Percentiles rank a stretch among this genome's conserved stretches.
phyloP scores from a whole-genome alignment of 495 filamentous ascomycete species.

The Paragyromitra xinjiangensis region DNA sequence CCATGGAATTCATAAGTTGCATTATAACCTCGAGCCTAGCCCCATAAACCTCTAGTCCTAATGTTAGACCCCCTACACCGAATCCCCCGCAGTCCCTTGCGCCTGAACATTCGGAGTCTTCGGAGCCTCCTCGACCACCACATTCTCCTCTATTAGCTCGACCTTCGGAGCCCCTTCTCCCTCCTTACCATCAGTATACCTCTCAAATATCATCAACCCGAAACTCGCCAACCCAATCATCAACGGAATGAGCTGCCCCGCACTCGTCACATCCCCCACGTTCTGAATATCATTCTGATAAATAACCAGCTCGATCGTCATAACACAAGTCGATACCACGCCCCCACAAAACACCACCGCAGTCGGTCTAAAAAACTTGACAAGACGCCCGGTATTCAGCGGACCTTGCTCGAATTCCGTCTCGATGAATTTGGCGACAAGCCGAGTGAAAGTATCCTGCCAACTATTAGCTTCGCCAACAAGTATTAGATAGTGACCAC shows the following conservation, averaged over 20 bases:
- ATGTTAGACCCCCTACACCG: not conserved
- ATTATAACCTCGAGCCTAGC: not conserved
- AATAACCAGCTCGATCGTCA: constrained; percentile 16
- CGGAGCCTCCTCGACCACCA: not conserved
- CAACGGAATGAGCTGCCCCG: constrained; percentile 20
- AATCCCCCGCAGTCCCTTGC: not conserved
- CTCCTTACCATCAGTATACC: not conserved
- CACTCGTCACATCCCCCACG: constrained; percentile 1
- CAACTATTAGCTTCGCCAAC: constrained; percentile 1
- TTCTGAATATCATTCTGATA: constrained; percentile 16
- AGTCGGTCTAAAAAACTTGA: not conserved
- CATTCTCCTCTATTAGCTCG: not conserved
- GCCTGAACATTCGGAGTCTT: not conserved
- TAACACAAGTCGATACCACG: constrained; percentile 9
- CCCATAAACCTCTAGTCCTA: not conserved
- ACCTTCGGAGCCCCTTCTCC: not conserved
- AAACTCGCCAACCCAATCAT: constrained; percentile 4
- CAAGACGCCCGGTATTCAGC: not conserved
- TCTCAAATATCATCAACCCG: constrained; percentile 20
- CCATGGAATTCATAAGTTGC: not conserved
- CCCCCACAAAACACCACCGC: constrained; percentile 8
- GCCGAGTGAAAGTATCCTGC: not conserved
- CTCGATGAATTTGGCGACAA: not conserved
- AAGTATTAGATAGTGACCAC: not conserved
- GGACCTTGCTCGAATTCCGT: not conserved